Percentiles rank a stretch among this genome's conserved stretches.
Conservation (phyloP, 2,329 filamentous ascomycete species). For the Cryphonectria radicalis region DNA sequence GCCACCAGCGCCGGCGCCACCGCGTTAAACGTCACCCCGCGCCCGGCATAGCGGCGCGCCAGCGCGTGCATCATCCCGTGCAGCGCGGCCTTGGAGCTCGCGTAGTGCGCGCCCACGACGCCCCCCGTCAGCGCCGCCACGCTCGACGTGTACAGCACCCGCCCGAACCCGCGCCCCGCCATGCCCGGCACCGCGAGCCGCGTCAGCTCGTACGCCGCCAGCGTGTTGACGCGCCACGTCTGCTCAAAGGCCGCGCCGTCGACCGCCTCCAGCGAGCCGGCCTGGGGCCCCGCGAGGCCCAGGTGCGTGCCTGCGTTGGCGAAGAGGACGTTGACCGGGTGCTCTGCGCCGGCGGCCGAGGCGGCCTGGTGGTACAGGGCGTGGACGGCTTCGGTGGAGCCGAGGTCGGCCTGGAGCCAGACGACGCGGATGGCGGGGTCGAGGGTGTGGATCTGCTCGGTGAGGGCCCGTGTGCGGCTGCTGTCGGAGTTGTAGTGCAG, state of each 20-base stretch:
- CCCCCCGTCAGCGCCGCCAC: constrained; percentile 26
- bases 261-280: constrained; percentile 16
- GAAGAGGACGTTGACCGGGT: constrained; percentile 25
- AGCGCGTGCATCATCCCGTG: constrained; percentile 22
- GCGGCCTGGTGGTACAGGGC: background rate
- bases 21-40: constrained; percentile 24
- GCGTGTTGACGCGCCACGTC: constrained; percentile 25
- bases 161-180: constrained; percentile 19
- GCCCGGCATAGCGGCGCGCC: background rate
- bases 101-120: constrained; percentile 25
- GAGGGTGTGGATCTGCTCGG: constrained; percentile 2
- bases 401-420: constrained; percentile 25
- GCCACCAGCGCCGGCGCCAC: constrained; percentile 25
- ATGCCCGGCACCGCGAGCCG: constrained; percentile 17
- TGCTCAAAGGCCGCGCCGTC: constrained; percentile 18
- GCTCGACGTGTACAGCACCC: constrained; percentile 22
- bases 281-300: constrained; percentile 10
- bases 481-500: constrained; percentile 23
- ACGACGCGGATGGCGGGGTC: constrained; percentile 11
- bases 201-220: constrained; percentile 21
- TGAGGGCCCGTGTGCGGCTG: constrained; percentile 1
- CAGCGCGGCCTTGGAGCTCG: constrained; percentile 22
- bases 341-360: background rate
- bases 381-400: background rate
- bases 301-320: constrained; percentile 24